phyloP scores from a whole-genome alignment of 2,329 filamentous ascomycete species.

The Penicillium sp. region DNA sequence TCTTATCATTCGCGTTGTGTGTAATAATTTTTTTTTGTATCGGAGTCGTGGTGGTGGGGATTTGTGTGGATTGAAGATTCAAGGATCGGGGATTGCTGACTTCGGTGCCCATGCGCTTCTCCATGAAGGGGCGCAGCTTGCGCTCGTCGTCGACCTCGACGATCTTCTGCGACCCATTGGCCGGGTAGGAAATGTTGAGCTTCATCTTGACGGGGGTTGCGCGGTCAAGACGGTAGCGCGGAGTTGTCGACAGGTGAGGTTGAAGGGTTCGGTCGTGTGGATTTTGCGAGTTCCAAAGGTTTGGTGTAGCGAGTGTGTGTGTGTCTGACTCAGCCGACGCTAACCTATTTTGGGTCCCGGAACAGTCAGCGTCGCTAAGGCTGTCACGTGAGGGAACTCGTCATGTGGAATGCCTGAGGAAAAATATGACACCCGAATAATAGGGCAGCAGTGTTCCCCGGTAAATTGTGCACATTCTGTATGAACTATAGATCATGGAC shows the following conservation, averaged over 20 bases:
- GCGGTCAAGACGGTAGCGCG: constrained; percentile 50
- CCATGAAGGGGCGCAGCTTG: constrained; percentile 98
- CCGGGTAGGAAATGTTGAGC: constrained; percentile 84
- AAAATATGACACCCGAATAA: background rate
- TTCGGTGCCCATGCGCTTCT: constrained; percentile 78
- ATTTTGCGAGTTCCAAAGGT: constrained; percentile 37
- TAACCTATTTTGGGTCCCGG: constrained; percentile 25
- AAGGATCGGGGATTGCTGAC: constrained; percentile 36
- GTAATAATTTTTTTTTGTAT: constrained; percentile 9
- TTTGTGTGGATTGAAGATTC: constrained; percentile 12
- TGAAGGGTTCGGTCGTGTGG: constrained; percentile 39
- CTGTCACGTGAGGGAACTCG: constrained; percentile 12
- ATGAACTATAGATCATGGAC: background rate
- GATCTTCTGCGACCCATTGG: constrained; percentile 99
- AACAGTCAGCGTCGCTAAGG: constrained; percentile 18
- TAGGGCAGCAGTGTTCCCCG: background rate
- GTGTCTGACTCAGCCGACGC: constrained; percentile 37
- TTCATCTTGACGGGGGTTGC: constrained; percentile 66
- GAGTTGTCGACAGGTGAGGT: constrained; percentile 44
- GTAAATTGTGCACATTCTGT: background rate
- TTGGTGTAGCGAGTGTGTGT: constrained; percentile 46
- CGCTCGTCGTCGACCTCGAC: constrained; percentile 99
- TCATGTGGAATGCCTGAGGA: background rate
- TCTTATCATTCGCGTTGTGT: constrained; percentile 18
- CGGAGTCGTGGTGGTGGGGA: constrained; percentile 2